These are phyloP conservation scores for Picea glauca DNA, from an alignment of 75 land plant genomes.

Conservation along the genomic window DNA sequence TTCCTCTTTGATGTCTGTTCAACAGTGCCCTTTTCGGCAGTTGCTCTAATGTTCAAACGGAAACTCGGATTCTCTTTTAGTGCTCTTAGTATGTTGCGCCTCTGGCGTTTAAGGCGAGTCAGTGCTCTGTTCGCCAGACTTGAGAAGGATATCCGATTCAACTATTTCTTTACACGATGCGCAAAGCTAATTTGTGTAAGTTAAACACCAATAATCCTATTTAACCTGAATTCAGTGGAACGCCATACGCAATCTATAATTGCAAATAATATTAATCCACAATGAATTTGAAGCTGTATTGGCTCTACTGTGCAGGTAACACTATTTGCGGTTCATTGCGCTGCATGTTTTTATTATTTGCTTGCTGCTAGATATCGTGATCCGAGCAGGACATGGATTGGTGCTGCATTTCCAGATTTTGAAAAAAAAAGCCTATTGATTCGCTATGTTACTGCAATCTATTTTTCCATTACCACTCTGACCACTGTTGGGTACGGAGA, in stretches of 20 bases:
- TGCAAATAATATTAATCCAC: too few relatives aligned
- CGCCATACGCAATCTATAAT: too few relatives aligned
- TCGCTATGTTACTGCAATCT: slow-evolving; percentile 46
- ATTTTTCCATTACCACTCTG: slow-evolving; percentile 62
- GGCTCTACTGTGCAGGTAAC: slow-evolving; percentile 35
- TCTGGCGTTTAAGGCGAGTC: slow-evolving; percentile 75
- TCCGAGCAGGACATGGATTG: slow-evolving; percentile 49
- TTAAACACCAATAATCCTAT: too few relatives aligned
- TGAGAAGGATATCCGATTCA: slow-evolving; percentile 74
- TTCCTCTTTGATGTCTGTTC: slow-evolving; percentile 39
- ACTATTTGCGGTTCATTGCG: slow-evolving; percentile 47
- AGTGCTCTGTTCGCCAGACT: slow-evolving; percentile 68
- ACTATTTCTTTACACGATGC: slow-evolving; percentile 74
- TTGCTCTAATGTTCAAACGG: slow-evolving; percentile 27
- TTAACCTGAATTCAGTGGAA: too few relatives aligned
- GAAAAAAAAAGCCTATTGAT: slow-evolving; percentile 21
- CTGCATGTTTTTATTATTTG: slow-evolving; percentile 55
- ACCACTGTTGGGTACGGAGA: slow-evolving; percentile 68
- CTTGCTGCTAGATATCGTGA: slow-evolving; percentile 45
- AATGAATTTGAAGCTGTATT: neutral
- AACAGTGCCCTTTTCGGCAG: slow-evolving; percentile 29
- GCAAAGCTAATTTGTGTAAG: slow-evolving; percentile 60
- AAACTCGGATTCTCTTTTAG: slow-evolving; percentile 31
- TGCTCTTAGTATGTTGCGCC: slow-evolving; percentile 59
- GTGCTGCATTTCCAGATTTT: slow-evolving; percentile 35